Base-by-base conservation (phyloP, 2,329 filamentous ascomycete genomes). In the Botryotinia calthae region DNA sequence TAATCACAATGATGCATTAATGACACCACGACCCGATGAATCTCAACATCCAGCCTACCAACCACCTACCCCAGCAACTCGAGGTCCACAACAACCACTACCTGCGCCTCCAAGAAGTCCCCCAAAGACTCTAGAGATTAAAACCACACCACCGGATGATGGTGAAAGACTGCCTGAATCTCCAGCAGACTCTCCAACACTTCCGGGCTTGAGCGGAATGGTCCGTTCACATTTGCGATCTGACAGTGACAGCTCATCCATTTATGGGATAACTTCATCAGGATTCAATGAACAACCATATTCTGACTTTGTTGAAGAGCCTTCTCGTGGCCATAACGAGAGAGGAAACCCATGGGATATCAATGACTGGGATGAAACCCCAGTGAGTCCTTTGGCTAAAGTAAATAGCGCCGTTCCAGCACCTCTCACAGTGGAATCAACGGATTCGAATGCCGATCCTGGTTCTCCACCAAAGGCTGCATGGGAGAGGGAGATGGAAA, bases 141-240 rank as follows among this genome's bases (percentile, higher is more conserved):
- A 58, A 37, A 72, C 70, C 8, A 72, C 70, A 28, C 70, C 70
- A 59, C 70, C 70, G 12, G 9, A 67, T 46, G 70, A 72, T 34
- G 44, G 31, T 14, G 34, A 42, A 20, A 63, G 65, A 71, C 54
- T 59, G 34, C 34, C 72, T 42, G 70, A 72, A 20, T 62, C 71
- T 37, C 76, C 77, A 51, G 74, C 73, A 7, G 93, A 97, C 78
- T 97, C 94, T 0, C 94, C 95, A 0, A 97, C 93, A 0, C 83
- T 97, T 31, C 83, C 84, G 28, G 94, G 93, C 1, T 85, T 98
- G 25, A 95, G 91, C 78, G 92, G 92, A 2, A 88, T 97, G 85
- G 90, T 97, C 63, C 89, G 92, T 46, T 91, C 95, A 75, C 96
- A 98, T 84, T 84, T 98, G 58, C 90, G 96, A 68, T 89, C 89